Conservation (phyloP, 805 yeast species). For the Ogataea trehaloabstinens region DNA sequence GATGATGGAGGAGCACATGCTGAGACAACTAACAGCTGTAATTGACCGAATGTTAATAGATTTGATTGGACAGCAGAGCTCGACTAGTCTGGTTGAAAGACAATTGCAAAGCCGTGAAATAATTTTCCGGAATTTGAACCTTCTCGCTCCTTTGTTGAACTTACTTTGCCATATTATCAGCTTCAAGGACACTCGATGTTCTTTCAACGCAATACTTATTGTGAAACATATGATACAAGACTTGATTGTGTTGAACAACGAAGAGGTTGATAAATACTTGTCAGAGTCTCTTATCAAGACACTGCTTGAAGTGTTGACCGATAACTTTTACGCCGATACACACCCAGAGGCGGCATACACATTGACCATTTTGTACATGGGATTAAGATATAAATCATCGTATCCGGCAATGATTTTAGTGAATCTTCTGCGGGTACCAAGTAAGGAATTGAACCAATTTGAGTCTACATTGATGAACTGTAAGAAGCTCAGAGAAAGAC, state of each 20-base stretch:
- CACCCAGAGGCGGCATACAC: slow-evolving; percentile 92
- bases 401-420: slow-evolving; percentile 64
- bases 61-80: slow-evolving; percentile 74
- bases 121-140: slow-evolving; percentile 59
- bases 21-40: slow-evolving; percentile 90
- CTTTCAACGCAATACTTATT: slow-evolving; percentile 83
- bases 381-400: slow-evolving; percentile 65
- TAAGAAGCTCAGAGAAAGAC: slow-evolving; percentile 72
- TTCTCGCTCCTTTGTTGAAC: slow-evolving; percentile 76
- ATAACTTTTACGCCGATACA: slow-evolving; percentile 78
- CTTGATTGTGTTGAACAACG: slow-evolving; percentile 59
- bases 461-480: slow-evolving; percentile 63
- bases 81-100: slow-evolving; percentile 46
- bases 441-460: slow-evolving; percentile 59
- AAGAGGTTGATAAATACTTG: slow-evolving; percentile 69
- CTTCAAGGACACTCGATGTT: slow-evolving; percentile 88
- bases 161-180: slow-evolving; percentile 73
- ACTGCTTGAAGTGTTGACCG: slow-evolving; percentile 62
- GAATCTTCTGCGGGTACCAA: slow-evolving; percentile 47
- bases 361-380: slow-evolving; percentile 73
- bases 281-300: slow-evolving; percentile 68
- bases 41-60: slow-evolving; percentile 86
- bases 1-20: slow-evolving; percentile 95
- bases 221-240: slow-evolving; percentile 71
- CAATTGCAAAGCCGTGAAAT: slow-evolving; percentile 65